phyloP scores from a whole-genome alignment of 2,329 filamentous ascomycete genomes.

The Ilyonectria mors-panacis region DNA sequence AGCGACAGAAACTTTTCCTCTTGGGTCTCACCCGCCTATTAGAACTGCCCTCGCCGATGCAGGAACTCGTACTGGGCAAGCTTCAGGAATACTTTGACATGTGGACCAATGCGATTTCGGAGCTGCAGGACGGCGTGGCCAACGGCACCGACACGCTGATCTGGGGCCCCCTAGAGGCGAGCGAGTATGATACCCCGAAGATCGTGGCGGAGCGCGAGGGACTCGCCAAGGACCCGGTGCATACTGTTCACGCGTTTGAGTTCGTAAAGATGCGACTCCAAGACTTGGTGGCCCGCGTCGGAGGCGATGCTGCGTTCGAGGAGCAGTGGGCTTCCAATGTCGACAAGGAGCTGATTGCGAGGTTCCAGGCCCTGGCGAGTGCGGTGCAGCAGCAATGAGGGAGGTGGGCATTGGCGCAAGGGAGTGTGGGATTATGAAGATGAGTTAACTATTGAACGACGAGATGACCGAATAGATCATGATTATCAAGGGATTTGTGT shows the following conservation, averaged over 20 bases:
- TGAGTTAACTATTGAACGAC: slow-evolving; percentile 35
- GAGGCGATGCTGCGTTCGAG: slow-evolving; percentile 77
- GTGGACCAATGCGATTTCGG: slow-evolving; percentile 80
- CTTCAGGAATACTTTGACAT: slow-evolving; percentile 82
- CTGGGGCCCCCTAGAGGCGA: slow-evolving; percentile 58
- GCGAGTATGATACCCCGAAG: slow-evolving; percentile 71
- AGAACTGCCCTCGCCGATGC: slow-evolving; percentile 72
- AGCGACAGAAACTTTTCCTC: slow-evolving; percentile 79
- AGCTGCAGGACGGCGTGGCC: slow-evolving; percentile 74
- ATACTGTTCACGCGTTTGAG: slow-evolving; percentile 73
- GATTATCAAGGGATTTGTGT: slow-evolving; percentile 23
- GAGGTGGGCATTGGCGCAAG: slow-evolving; percentile 7
- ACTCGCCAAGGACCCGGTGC: slow-evolving; percentile 74
- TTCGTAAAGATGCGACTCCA: slow-evolving; percentile 77
- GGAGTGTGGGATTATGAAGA: slow-evolving; percentile 17
- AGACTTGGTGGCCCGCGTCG: slow-evolving; percentile 70
- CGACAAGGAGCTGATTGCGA: slow-evolving; percentile 78
- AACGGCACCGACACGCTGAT: slow-evolving; percentile 68
- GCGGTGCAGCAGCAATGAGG: slow-evolving; percentile 36
- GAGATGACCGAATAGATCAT: slow-evolving; percentile 37
- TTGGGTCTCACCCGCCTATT: slow-evolving; percentile 81
- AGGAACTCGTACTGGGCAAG: slow-evolving; percentile 70
- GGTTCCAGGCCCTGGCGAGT: slow-evolving; percentile 64
- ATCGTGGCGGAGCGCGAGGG: slow-evolving; percentile 68
- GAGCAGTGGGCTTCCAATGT: slow-evolving; percentile 81